Percentiles rank a stretch among this genome's conserved stretches.
Evolutionary conservation across 2,329 filamentous ascomycete species (phyloP).

Genomic region (Epicoccum nigrum): DNA sequence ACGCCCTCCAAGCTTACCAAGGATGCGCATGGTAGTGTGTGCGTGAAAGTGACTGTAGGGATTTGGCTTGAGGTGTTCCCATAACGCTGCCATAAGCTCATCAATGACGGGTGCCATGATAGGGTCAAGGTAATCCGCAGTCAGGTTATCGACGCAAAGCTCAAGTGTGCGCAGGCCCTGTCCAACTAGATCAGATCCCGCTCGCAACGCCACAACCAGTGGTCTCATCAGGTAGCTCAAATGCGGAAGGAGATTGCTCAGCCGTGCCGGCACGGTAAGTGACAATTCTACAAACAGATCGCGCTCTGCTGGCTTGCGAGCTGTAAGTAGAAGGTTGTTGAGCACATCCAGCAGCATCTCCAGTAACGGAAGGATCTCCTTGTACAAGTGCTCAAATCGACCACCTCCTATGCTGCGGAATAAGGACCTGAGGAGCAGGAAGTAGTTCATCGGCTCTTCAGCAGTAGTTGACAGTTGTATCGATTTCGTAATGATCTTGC

Average conservation of each 20-base stretch:
- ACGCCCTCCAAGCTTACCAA: conserved; percentile 93
- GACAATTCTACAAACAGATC: conserved; percentile 98
- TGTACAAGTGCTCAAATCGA: conserved; percentile 96
- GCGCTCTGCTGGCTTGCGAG: conserved; percentile 85
- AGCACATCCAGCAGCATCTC: conserved; percentile 98
- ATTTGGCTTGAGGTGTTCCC: conserved; percentile 90
- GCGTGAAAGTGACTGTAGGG: conserved; percentile 98
- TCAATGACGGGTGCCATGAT: conserved; percentile 99
- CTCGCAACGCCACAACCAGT: conserved; percentile 90
- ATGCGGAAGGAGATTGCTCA: conserved; percentile 94
- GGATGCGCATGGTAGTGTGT: conserved; percentile 95
- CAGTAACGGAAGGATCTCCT: conserved; percentile 92
- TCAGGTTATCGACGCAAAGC: conserved; percentile 96
- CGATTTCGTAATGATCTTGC: conserved; percentile 95
- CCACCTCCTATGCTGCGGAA: conserved; percentile 97
- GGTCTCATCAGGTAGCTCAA: conserved; percentile 96
- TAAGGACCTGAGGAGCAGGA: conserved; percentile 85
- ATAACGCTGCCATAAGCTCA: conserved; percentile 96
- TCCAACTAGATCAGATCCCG: conserved; percentile 90
- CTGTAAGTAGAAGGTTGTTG: conserved; percentile 90
- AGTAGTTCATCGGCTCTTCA: conserved; percentile 98
- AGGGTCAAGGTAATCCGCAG: conserved; percentile 94
- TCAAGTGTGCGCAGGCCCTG: conserved; percentile 93
- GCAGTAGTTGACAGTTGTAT: conserved; percentile 95
- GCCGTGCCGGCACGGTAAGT: conserved; percentile 88